phyloP scores from a whole-genome alignment of 106 monocot genomes.

The Dendrobium huoshanense region DNA sequence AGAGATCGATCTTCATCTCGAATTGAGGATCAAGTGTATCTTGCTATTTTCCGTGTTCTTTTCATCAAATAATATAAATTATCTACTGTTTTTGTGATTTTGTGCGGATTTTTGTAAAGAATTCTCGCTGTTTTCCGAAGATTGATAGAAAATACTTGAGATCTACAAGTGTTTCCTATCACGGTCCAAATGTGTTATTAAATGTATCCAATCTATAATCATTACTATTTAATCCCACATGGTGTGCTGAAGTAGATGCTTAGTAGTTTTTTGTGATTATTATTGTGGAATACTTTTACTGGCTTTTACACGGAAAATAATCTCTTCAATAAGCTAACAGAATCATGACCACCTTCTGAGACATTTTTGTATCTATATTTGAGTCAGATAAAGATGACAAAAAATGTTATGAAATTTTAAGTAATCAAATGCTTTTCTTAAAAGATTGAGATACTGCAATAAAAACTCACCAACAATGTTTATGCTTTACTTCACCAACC shows the following conservation, averaged over 20 bases:
- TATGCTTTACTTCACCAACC: slow-evolving; percentile 1
- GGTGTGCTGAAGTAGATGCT: neutral
- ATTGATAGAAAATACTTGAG: too few relatives aligned
- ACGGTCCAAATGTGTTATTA: neutral
- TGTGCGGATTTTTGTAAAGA: too few relatives aligned
- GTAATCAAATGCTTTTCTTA: neutral
- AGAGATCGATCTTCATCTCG: too few relatives aligned
- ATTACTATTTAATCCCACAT: neutral
- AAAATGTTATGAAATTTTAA: neutral
- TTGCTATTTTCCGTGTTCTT: too few relatives aligned
- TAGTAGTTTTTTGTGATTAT: neutral
- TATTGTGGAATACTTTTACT: neutral
- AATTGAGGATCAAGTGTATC: too few relatives aligned
- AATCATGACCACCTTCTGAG: neutral
- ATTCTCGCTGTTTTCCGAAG: too few relatives aligned
- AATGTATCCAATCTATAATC: neutral
- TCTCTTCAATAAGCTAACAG: neutral
- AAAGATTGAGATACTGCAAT: neutral
- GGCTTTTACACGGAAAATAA: neutral
- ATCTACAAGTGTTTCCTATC: too few relatives aligned
- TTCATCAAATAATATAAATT: too few relatives aligned
- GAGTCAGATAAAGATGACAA: neutral
- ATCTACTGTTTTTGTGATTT: too few relatives aligned
- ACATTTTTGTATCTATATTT: neutral
- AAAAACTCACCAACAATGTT: neutral